These are phyloP conservation scores for Rosellinia necatrix DNA, from an alignment of 2,329 filamentous ascomycete species.

Conservation along the genomic window DNA sequence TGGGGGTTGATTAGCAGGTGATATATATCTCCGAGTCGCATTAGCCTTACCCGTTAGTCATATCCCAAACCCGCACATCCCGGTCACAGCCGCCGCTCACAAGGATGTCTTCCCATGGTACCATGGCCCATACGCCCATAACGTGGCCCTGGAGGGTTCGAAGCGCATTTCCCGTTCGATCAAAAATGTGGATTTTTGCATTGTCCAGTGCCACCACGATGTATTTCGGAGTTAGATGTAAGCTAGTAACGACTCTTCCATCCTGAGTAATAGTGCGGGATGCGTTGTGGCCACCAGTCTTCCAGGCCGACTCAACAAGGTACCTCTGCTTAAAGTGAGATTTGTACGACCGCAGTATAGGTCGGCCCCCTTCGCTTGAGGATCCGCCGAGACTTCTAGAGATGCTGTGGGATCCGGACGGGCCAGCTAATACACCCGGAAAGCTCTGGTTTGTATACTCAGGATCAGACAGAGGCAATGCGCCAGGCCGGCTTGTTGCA, in stretches of 20 bases:
- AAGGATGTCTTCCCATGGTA: conserved; percentile 92
- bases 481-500: conserved; percentile 40
- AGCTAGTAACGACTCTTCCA: conserved; percentile 92
- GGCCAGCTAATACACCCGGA: conserved; percentile 48
- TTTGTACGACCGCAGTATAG: conserved; percentile 82
- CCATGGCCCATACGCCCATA: conserved; percentile 99
- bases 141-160: conserved; percentile 93
- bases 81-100: conserved; percentile 96
- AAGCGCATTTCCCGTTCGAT: conserved; percentile 85
- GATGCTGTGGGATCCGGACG: conserved; percentile 42
- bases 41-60: conserved; percentile 80
- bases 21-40: background rate
- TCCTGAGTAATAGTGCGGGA: conserved; percentile 92
- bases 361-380: conserved; percentile 49
- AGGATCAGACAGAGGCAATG: conserved; percentile 42
- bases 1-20: conserved; percentile 46
- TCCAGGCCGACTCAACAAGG: conserved; percentile 96
- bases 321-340: conserved; percentile 98
- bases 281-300: conserved; percentile 83
- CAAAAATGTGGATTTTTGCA: conserved; percentile 97
- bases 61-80: conserved; percentile 95
- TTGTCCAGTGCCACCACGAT: conserved; percentile 98
- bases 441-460: conserved; percentile 48
- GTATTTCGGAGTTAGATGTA: conserved; percentile 93
- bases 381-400: conserved; percentile 62